Evolutionary conservation across 257 asterid genomes (phyloP), one percentile per base, ranked within the genome.

Genomic region (Solanum medicagineum): DNA sequence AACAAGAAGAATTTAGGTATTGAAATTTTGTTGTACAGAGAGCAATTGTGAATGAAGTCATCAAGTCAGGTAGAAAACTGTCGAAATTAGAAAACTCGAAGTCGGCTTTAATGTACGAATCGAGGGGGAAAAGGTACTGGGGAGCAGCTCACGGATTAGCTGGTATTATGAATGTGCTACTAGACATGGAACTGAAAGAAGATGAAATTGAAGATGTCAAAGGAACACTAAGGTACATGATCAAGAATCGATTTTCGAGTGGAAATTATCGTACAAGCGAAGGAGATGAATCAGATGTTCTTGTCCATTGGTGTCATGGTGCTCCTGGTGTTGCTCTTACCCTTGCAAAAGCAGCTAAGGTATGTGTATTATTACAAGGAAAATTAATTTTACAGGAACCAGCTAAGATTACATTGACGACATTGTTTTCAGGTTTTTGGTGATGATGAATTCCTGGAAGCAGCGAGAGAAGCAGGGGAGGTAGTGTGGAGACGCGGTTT

Each of bases 271-370:
- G 93, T 71, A 91, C 94, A 5, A 92, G 94, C 44, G 94, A 94
- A 88, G 96, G 93, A 80, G 92, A 91, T 83, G 93, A 92, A 85
- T 84, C 86, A 1, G 98, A 94, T 85, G 87, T 90, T 82, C 94
- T 92, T 26, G 96, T 95, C 44, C 98, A 95, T 85, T 95, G 98
- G 97, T 95, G 97, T 88, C 98, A 93, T 86, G 98, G 98, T 57
- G 95, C 98, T 80, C 92, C 97, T 55, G 98, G 97, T 22, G 86
- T 93, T 85, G 96, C 96, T 22, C 92, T 95, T 62, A 91, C 97
- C 70, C 94, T 94, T 29, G 92, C 84, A 57, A 94, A 94, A 90
- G 98, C 98, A 77, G 95, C 94, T 77, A 83, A 90, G 95, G 98
- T 93, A 84, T 24, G 47, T 66, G 47, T 63, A 73, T 40, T 40